Conservation (phyloP, 352 stramenopile genomes). For the Phytophthora boehmeriae region DNA sequence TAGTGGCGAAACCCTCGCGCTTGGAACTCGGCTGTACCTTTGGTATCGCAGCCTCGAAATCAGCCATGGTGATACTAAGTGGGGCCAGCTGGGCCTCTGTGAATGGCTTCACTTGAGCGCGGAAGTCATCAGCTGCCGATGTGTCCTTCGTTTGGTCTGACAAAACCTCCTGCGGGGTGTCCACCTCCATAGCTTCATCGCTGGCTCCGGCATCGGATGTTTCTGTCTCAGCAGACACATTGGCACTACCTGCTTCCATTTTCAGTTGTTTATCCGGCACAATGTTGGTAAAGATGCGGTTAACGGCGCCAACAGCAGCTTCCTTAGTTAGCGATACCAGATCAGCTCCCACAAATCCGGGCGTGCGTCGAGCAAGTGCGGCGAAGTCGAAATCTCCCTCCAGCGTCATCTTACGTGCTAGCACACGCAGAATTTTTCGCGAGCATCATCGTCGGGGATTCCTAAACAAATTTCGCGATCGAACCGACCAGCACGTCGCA, state of each 20-base stretch:
- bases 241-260: slow-evolving; percentile 15
- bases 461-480: slow-evolving; percentile 98
- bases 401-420: slow-evolving; percentile 95
- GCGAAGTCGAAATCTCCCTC: slow-evolving; percentile 95
- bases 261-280: slow-evolving; percentile 27
- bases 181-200: slow-evolving; percentile 30
- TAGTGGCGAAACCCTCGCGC: slow-evolving; percentile 98
- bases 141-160: slow-evolving; percentile 16
- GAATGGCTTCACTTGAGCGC: slow-evolving; percentile 78
- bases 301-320: slow-evolving; percentile 97
- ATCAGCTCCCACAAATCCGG: slow-evolving; percentile 98
- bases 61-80: slow-evolving; percentile 95
- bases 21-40: slow-evolving; percentile 99
- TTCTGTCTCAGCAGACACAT: slow-evolving; percentile 10
- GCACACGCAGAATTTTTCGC: slow-evolving; percentile 94
- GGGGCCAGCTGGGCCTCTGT: slow-evolving; percentile 90
- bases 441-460: slow-evolving; percentile 95
- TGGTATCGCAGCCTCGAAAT: slow-evolving; percentile 96
- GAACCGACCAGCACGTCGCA: slow-evolving; percentile 97
- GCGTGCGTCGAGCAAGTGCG: slow-evolving; percentile 91
- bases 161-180: slow-evolving; percentile 11
- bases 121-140: slow-evolving; percentile 68
- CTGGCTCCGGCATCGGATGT: slow-evolving; percentile 17
- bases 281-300: slow-evolving; percentile 96
- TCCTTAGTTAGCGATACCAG: slow-evolving; percentile 98